Conservation (phyloP, 257 asterid genomes). For the Primulina tabacum region DNA sequence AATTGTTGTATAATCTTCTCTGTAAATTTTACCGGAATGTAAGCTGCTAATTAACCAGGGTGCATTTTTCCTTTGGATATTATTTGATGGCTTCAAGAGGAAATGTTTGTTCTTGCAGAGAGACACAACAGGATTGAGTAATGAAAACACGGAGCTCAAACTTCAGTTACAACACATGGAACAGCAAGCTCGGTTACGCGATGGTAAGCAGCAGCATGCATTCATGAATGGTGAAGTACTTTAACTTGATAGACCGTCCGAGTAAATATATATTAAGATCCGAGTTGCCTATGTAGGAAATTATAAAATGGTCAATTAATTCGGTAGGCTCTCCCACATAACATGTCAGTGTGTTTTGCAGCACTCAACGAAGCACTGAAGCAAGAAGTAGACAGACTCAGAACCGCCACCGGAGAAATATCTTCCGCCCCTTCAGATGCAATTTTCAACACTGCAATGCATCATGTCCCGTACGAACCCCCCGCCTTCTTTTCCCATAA, state of each 20-base stretch:
- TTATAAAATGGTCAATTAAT: too few species aligned
- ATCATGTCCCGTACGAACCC: slow-evolving; percentile 61
- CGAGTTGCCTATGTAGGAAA: too few species aligned
- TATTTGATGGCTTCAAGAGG: not conserved
- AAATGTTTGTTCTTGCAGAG: slow-evolving; percentile 48
- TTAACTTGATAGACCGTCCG: not conserved
- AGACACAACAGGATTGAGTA: slow-evolving; percentile 79
- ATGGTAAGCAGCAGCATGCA: slow-evolving; percentile 46
- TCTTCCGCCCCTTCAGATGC: slow-evolving; percentile 50
- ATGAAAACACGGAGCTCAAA: slow-evolving; percentile 89
- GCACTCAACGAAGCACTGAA: slow-evolving; percentile 84
- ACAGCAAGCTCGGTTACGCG: slow-evolving; percentile 94
- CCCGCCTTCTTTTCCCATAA: slow-evolving; percentile 52
- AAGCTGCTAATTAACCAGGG: not conserved
- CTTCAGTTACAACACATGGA: slow-evolving; percentile 94
- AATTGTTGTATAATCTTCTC: not conserved
- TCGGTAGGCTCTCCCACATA: not conserved
- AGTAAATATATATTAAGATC: too few species aligned
- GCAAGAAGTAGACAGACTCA: slow-evolving; percentile 81
- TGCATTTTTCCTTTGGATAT: not conserved
- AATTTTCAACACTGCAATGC: slow-evolving; percentile 48
- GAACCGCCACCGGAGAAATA: slow-evolving; percentile 75
- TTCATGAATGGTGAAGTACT: not conserved
- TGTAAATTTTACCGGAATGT: not conserved
- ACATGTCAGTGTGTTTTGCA: slow-evolving; percentile 29